Evolutionary conservation across 2,329 filamentous ascomycete species (phyloP), one percentile per base, ranked within the genome.

Genomic region (Fusarium sp.): DNA sequence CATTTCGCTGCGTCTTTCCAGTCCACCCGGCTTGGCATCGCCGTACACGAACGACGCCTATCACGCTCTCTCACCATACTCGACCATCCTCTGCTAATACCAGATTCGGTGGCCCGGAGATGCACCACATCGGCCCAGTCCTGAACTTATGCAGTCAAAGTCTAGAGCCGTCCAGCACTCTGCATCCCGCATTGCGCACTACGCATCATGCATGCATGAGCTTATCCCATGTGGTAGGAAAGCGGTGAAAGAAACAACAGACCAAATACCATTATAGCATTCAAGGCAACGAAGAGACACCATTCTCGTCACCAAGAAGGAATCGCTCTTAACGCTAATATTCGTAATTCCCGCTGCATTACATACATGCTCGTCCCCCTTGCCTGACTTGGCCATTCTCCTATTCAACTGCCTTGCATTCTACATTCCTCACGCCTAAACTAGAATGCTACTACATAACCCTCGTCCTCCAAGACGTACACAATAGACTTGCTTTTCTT

Each of bases 11-110:
- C 23, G 37, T 56, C 46, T 41, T 32, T 40, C 46, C 63, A 54
- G 20, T 20, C 43, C 57, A 67, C 44, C 66, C 62, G 62, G 57
- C 66, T 69, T 69, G 66, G 66, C 66, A 44, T 65, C 39, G 35
- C 44, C 65, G 37, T 53, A 43, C 48, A 56, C 56, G 62, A 60
- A 61, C 44, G 40, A 56, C 15, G 7, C 33, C 25, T 62, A 65
- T 65, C 59, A 71, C 33, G 22, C 30, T 49, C 67, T 56, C 68
- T 68, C 51, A 48, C 60, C 58, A 48, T 8, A 27, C 5, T 27
- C 25, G 25, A 27, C 25, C 25, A 9, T 27, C 27, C 27, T 30
- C 48, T n/a, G 15, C 59, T 25, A 25, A 43, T 41, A 47, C 37
- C 15, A 48, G 56, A 72, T 72, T 47, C 61, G 56, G 27, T 10